Percentiles rank a stretch among this genome's conserved stretches.
Conservation (phyloP, 1,284 basidiomycete genomes). For the Sphagnurus paluster region DNA sequence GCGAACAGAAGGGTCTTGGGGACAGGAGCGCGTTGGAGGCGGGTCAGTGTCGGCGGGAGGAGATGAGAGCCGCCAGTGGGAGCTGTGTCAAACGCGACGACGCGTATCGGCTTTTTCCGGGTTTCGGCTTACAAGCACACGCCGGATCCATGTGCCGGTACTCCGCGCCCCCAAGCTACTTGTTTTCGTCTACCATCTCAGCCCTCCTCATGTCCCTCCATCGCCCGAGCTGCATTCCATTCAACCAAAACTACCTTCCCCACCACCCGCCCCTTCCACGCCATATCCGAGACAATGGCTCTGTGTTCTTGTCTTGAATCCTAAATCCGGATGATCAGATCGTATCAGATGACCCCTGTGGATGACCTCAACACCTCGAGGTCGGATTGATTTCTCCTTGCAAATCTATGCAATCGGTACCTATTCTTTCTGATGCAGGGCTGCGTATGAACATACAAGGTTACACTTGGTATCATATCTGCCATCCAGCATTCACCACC, state of each 20-base stretch:
- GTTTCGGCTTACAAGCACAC: conserved; percentile 31
- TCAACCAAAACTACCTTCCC: conserved; percentile 7
- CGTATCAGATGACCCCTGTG: conserved; percentile 34
- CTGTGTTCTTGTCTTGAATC: conserved; percentile 7
- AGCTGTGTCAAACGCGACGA: conserved; percentile 52
- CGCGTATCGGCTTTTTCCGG: conserved; percentile 49
- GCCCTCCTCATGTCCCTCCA: not conserved
- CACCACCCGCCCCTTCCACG: conserved; percentile 6
- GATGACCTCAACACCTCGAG: conserved; percentile 26
- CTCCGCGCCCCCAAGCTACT: conserved; percentile 11
- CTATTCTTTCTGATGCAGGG: conserved; percentile 21
- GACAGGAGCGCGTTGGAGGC: conserved; percentile 40
- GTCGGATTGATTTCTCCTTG: conserved; percentile 17
- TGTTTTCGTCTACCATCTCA: conserved; percentile 1
- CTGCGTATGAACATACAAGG: conserved; percentile 1
- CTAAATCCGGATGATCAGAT: conserved; percentile 20
- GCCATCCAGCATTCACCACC: conserved; percentile 25
- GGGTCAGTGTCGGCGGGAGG: conserved; percentile 26
- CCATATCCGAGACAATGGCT: conserved; percentile 9
- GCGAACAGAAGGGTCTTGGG: conserved; percentile 32
- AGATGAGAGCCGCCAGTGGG: conserved; percentile 31
- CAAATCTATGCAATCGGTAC: conserved; percentile 22
- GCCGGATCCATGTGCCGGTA: conserved; percentile 21
- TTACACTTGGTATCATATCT: conserved; percentile 26
- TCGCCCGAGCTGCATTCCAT: not conserved